Conservation (phyloP, 2,329 filamentous ascomycete species). For the Mariannaea elegans region DNA sequence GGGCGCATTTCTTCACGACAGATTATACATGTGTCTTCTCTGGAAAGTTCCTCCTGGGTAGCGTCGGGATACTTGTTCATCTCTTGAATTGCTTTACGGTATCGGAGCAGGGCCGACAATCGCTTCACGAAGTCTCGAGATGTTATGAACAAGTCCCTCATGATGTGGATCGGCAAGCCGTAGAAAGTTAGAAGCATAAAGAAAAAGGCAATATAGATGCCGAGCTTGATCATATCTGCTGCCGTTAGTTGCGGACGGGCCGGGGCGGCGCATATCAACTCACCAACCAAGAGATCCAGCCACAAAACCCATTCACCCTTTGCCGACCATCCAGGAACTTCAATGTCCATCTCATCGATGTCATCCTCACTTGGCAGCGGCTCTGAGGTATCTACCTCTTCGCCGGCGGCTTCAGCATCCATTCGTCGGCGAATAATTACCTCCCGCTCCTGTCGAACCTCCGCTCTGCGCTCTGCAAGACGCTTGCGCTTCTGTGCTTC, state of each 20-base stretch:
- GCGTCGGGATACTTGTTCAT: conserved; percentile 97
- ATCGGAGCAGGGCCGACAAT: conserved; percentile 87
- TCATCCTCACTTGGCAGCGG: conserved; percentile 74
- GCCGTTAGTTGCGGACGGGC: conserved; percentile 16
- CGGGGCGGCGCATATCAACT: conserved; percentile 36
- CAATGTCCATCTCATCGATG: conserved; percentile 91
- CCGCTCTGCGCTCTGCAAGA: conserved; percentile 72
- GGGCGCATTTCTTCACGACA: conserved; percentile 95
- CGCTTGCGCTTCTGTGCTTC: conserved; percentile 77
- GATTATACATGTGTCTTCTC: conserved; percentile 96
- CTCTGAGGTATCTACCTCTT: conserved; percentile 65
- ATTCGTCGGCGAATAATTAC: conserved; percentile 61
- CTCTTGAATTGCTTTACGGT: conserved; percentile 89
- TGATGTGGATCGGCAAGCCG: conserved; percentile 94
- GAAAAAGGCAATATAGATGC: conserved; percentile 92
- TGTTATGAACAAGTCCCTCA: conserved; percentile 94
- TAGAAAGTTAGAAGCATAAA: conserved; percentile 93
- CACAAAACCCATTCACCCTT: conserved; percentile 94
- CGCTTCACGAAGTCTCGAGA: conserved; percentile 90
- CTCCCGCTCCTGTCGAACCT: conserved; percentile 69
- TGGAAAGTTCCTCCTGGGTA: conserved; percentile 81
- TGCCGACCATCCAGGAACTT: conserved; percentile 94
- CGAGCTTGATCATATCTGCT: conserved; percentile 86
- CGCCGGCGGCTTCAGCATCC: conserved; percentile 58
- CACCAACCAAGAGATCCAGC: conserved; percentile 84